Evolutionary conservation across 2,329 filamentous ascomycete species (phyloP).

Genomic region (Bisporella sp.): DNA sequence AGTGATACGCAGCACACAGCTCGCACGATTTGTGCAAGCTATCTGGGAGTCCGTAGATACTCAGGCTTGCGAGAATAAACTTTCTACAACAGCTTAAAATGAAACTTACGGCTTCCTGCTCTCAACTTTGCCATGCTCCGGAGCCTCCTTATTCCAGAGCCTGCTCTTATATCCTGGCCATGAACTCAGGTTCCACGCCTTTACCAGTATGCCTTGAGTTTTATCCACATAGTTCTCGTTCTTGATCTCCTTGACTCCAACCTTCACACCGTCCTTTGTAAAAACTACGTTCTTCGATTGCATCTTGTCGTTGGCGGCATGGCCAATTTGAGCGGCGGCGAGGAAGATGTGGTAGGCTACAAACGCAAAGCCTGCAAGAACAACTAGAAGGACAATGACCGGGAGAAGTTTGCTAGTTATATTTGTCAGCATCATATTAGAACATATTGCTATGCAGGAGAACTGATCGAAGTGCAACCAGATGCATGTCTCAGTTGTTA

Average conservation of each 20-base stretch:
- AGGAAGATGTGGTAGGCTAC: conserved; percentile 69
- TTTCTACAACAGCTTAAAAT: too few species aligned
- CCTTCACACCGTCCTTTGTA: conserved; percentile 66
- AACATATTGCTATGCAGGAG: too few species aligned
- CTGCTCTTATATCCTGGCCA: conserved; percentile 28
- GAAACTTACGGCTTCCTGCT: conserved; percentile 23
- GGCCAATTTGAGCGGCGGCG: conserved; percentile 57
- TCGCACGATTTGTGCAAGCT: too few species aligned
- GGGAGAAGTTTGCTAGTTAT: conserved; percentile 49
- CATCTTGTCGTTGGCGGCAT: conserved; percentile 61
- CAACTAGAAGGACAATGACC: conserved; percentile 54
- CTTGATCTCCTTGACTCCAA: conserved; percentile 62
- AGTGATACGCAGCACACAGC: too few species aligned
- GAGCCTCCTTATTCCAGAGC: conserved; percentile 28
- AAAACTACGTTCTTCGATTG: conserved; percentile 70
- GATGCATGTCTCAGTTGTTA: too few species aligned
- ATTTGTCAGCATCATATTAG: conserved; percentile 1
- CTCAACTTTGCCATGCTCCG: conserved; percentile 19
- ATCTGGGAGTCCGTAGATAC: too few species aligned
- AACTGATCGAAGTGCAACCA: too few species aligned
- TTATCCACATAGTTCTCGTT: conserved; percentile 66
- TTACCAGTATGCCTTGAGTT: conserved; percentile 63
- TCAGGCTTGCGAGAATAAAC: too few species aligned
- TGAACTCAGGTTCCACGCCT: conserved; percentile 54
- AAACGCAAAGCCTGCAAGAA: conserved; percentile 52